These are phyloP conservation scores for Rhizomucor miehei DNA, from an alignment of 371 early-diverging fungal genomes.

Conservation along the genomic window DNA sequence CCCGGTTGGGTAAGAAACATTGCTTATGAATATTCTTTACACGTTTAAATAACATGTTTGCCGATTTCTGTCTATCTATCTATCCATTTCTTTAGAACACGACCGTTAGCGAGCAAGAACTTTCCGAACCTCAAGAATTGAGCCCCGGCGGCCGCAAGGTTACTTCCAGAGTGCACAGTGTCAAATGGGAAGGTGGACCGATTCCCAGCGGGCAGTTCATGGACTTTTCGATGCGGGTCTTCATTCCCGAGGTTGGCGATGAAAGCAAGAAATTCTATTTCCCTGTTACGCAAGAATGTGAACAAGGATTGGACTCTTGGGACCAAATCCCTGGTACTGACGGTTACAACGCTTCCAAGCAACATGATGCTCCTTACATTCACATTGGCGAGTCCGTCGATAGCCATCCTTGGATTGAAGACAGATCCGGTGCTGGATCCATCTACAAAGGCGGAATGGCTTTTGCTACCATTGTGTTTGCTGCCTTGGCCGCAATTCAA, in stretches of 20 bases:
- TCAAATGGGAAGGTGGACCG: constrained; percentile 2
- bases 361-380: constrained; percentile 1
- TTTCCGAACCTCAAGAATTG: background rate
- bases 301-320: background rate
- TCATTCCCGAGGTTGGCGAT: background rate
- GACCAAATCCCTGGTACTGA: constrained; percentile 4
- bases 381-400: background rate
- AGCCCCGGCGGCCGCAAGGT: constrained; percentile 2
- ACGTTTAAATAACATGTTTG: too few relatives aligned
- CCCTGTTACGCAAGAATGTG: background rate
- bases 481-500: background rate
- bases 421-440: background rate
- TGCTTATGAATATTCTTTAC: background rate
- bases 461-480: background rate
- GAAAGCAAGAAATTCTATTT: background rate
- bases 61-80: too few relatives aligned
- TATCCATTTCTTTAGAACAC: background rate
- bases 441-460: background rate
- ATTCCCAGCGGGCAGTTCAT: constrained; percentile 2
- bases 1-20: constrained; percentile 1
- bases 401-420: background rate
- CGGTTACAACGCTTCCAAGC: background rate
- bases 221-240: background rate
- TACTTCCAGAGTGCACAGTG: background rate
- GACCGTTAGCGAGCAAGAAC: constrained; percentile 3